Evolutionary conservation across 495 filamentous ascomycete genomes (phyloP).

Genomic region (Aspergillus wentii): DNA sequence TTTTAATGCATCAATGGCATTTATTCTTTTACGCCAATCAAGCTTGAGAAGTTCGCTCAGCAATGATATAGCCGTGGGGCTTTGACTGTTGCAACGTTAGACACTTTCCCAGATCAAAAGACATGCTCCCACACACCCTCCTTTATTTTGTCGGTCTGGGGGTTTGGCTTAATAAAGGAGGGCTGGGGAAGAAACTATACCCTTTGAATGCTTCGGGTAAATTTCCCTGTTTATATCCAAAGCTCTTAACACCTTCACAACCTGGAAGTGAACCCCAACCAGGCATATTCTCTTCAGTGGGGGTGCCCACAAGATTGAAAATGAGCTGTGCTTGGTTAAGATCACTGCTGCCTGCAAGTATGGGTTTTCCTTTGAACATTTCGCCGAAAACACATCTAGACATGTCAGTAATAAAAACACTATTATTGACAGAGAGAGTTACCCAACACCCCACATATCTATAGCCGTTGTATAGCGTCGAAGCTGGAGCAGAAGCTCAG

Average conservation of each 20-base stretch:
- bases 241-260: slow-evolving; percentile 67
- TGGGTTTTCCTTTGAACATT: slow-evolving; percentile 93
- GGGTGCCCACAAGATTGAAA: slow-evolving; percentile 88
- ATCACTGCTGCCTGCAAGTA: slow-evolving; percentile 85
- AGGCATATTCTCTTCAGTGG: slow-evolving; percentile 89
- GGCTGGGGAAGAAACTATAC: slow-evolving; percentile 25
- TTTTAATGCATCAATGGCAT: slow-evolving; percentile 88
- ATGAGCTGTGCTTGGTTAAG: slow-evolving; percentile 85
- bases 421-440: slow-evolving; percentile 20
- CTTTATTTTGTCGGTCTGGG: neutral
- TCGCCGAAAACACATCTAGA: slow-evolving; percentile 91
- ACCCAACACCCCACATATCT: slow-evolving; percentile 98
- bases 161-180: neutral
- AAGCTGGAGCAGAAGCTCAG: slow-evolving; percentile 84
- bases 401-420: slow-evolving; percentile 10
- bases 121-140: no score
- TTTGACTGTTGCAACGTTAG: slow-evolving; percentile 28
- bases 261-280: slow-evolving; percentile 80
- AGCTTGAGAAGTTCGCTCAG: slow-evolving; percentile 80
- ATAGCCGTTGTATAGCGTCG: slow-evolving; percentile 91
- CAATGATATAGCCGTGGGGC: slow-evolving; percentile 66
- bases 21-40: slow-evolving; percentile 82
- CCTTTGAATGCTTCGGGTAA: slow-evolving; percentile 68
- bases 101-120: neutral
- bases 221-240: slow-evolving; percentile 58